phyloP scores from a whole-genome alignment of 345 rosid genomes.

The Euphorbia peplus region DNA sequence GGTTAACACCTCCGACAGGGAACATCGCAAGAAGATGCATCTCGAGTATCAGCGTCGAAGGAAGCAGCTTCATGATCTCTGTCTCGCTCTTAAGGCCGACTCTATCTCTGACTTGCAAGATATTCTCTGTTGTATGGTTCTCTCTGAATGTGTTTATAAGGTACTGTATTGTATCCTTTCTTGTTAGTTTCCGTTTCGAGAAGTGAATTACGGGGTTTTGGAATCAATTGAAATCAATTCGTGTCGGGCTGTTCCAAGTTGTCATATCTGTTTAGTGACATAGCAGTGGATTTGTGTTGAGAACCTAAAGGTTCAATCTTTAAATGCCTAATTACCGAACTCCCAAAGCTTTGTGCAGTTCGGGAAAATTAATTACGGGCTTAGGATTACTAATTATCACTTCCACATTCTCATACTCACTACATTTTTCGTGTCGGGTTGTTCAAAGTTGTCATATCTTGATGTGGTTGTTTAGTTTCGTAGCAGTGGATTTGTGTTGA shows the following conservation, averaged over 20 bases:
- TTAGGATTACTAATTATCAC: no score
- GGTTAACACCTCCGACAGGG: conserved; percentile 41
- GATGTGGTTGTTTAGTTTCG: neutral
- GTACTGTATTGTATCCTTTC: conserved; percentile 23
- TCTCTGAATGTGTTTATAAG: conserved; percentile 94
- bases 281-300: neutral
- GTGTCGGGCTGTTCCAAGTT: neutral
- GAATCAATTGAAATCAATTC: no score
- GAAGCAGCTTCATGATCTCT: conserved; percentile 74
- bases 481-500: neutral
- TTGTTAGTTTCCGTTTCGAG: neutral
- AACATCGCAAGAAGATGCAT: conserved; percentile 61
- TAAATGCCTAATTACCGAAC: no score
- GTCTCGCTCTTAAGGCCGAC: conserved; percentile 71
- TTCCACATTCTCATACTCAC: no score
- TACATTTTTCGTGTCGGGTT: neutral
- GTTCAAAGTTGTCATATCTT: neutral
- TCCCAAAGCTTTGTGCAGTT: neutral
- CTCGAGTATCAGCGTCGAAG: conserved; percentile 69
- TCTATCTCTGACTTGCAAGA: conserved; percentile 83
- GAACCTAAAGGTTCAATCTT: neutral
- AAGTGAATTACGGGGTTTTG: neutral
- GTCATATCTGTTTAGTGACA: neutral
- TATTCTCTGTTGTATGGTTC: conserved; percentile 94
- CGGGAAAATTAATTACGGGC: no score